Evolutionary conservation across 768 basidiomycete genomes (phyloP), one percentile per base, ranked within the genome.

Genomic region (Pulveroboletus sp.): DNA sequence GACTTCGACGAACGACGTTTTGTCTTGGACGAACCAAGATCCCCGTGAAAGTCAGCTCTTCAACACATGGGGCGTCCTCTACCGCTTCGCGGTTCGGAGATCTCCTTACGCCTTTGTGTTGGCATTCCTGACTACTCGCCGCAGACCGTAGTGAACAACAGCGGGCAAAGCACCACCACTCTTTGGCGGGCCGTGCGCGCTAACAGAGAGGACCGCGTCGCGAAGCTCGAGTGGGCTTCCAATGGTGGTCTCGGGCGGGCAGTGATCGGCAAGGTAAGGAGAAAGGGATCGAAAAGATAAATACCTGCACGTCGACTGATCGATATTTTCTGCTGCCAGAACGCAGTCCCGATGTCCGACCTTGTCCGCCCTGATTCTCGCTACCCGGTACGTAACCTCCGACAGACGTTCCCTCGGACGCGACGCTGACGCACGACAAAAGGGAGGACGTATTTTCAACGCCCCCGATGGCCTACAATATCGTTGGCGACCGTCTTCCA

Each of bases 1-100:
- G 40, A 69, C 75, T 59, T 62, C 76, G 49, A 72, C 79, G 49
- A 79, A 82, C 68, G 87, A 90, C 51, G 74, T 89, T 42, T 79
- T 90, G 65, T 88, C 83, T 46, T 93, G 89, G 89, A 91, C 89
- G 39, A 89, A 85, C 69, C 82, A 85, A 59, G 89, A 92, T 68
- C 85, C 87, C 59, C 84, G 87, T 42, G 84, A 89, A 67, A 92
- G 90, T 61, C 75, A 80, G 44, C 76, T 93, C 50, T 92, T 90
- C 73, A 89, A 86, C 62, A 77, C 81, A 27, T 88, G 82, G 80
- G 88, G 88, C 50, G 76, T 88, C 46, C 73, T 86, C 55, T 91
- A 90, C 70, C 85, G 86, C 63, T 89, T 89, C 70, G 79, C 84
- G 69, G 88, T 87, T 63, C 57, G 31, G 74, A 62, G 29, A 26